phyloP scores from a whole-genome alignment of 2,329 filamentous ascomycete genomes.

The Colletotrichum tropicicola region DNA sequence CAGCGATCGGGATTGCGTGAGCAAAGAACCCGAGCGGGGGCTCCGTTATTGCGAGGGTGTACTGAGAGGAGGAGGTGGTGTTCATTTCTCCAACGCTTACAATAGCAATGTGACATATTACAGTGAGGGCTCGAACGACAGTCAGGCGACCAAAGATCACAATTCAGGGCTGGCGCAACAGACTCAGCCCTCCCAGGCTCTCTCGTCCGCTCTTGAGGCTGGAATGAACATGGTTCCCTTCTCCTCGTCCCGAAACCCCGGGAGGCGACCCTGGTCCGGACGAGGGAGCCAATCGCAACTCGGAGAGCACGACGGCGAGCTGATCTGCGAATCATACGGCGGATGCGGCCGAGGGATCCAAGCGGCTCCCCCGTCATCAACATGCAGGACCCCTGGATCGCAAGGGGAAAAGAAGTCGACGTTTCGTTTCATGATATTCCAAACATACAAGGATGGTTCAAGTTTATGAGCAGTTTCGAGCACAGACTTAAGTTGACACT shows the following conservation, averaged over 20 bases:
- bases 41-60: background rate
- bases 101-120: background rate
- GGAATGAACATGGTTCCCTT: slow-evolving; percentile 14
- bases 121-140: background rate
- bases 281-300: slow-evolving; percentile 25
- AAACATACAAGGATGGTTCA: slow-evolving; percentile 4
- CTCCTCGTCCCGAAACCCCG: background rate
- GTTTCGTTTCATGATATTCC: slow-evolving; percentile 25
- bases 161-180: background rate
- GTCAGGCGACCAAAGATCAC: background rate
- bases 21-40: background rate
- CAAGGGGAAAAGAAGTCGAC: background rate
- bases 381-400: background rate
- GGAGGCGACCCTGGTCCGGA: slow-evolving; percentile 10
- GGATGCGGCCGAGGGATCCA: slow-evolving; percentile 19
- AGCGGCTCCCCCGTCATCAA: background rate
- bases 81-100: too few species aligned
- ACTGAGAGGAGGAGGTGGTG: background rate
- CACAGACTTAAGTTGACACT: background rate
- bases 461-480: slow-evolving; percentile 1
- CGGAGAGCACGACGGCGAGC: background rate
- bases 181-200: background rate
- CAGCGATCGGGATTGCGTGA: background rate
- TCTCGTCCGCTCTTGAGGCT: background rate
- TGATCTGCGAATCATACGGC: slow-evolving; percentile 8